Evolutionary conservation across 2,329 filamentous ascomycete species (phyloP).

Genomic region (Xylaria sp.): DNA sequence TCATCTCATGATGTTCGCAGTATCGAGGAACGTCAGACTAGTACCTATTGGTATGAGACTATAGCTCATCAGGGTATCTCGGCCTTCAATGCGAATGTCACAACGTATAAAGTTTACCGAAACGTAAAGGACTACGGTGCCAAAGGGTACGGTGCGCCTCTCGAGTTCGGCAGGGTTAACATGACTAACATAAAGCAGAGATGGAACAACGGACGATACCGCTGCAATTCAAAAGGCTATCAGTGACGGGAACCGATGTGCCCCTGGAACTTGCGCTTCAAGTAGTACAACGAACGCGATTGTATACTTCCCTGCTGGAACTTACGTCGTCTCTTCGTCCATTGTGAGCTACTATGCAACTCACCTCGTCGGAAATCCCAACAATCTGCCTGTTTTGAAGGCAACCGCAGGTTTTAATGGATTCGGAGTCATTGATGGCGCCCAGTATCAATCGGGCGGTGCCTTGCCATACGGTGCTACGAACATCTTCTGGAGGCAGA

Average conservation of each 20-base stretch:
- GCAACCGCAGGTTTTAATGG: conserved; percentile 61
- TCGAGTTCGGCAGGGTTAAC: neutral
- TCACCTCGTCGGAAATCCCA: conserved; percentile 65
- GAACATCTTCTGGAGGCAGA: conserved; percentile 69
- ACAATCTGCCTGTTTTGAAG: conserved; percentile 63
- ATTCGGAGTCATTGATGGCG: conserved; percentile 61
- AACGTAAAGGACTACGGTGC: conserved; percentile 54
- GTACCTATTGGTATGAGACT: conserved; percentile 49
- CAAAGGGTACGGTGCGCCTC: conserved; percentile 40
- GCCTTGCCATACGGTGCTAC: conserved; percentile 62
- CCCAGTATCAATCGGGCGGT: conserved; percentile 57
- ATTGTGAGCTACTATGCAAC: conserved; percentile 84
- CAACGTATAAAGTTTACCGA: conserved; percentile 52
- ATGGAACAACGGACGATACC: conserved; percentile 38
- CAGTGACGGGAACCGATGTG: conserved; percentile 37
- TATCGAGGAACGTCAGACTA: conserved; percentile 38
- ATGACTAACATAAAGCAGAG: conserved; percentile 29
- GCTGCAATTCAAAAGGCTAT: conserved; percentile 38
- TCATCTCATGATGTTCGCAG: conserved; percentile 12
- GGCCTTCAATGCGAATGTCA: conserved; percentile 48
- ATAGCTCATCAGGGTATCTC: conserved; percentile 52
- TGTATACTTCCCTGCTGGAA: conserved; percentile 41
- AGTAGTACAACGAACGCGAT: conserved; percentile 39
- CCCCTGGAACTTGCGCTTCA: conserved; percentile 32
- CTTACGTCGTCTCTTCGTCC: conserved; percentile 54